A percentile compares a stretch with the other conserved stretches of the same genome.
Evolutionary conservation across 78 protist genomes (phyloP).

Genomic region (Speleostelium caveatum): DNA sequence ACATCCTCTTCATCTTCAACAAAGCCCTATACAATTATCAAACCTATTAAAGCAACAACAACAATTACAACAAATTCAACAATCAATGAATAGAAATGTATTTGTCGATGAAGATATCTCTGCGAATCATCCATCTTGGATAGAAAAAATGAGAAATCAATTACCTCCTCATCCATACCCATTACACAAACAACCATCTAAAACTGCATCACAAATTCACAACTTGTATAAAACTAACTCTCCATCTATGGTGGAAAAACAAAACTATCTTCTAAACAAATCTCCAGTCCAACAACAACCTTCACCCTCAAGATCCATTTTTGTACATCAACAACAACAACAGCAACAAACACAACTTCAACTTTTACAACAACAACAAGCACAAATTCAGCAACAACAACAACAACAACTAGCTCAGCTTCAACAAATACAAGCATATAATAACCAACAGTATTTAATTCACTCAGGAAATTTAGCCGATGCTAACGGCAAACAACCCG

Average conservation of each 20-base stretch:
- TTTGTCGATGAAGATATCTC: too few relatives aligned
- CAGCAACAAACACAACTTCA: background rate
- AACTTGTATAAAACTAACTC: too few relatives aligned
- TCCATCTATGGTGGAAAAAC: background rate
- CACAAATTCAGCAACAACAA: background rate
- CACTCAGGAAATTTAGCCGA: too few relatives aligned
- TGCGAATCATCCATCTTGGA: too few relatives aligned
- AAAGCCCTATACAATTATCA: background rate
- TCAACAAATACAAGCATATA: background rate
- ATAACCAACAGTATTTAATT: too few relatives aligned
- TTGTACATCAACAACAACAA: background rate
- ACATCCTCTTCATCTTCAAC: background rate
- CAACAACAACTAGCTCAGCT: background rate
- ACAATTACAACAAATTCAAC: conserved; percentile 1
- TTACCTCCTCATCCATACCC: too few relatives aligned
- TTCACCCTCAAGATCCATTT: background rate
- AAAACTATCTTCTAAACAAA: too few relatives aligned
- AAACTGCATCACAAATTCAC: too few relatives aligned
- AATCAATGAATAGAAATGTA: too few relatives aligned
- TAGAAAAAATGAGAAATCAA: too few relatives aligned
- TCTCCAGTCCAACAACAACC: background rate
- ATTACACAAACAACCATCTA: too few relatives aligned
- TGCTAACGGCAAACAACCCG: too few relatives aligned
- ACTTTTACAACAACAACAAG: conserved; percentile 4
- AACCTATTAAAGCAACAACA: background rate